A percentile compares a stretch with the other conserved stretches of the same genome.
These are phyloP conservation scores for Phoma sp. DNA, from an alignment of 2,329 filamentous ascomycete genomes.

Conservation along the genomic window DNA sequence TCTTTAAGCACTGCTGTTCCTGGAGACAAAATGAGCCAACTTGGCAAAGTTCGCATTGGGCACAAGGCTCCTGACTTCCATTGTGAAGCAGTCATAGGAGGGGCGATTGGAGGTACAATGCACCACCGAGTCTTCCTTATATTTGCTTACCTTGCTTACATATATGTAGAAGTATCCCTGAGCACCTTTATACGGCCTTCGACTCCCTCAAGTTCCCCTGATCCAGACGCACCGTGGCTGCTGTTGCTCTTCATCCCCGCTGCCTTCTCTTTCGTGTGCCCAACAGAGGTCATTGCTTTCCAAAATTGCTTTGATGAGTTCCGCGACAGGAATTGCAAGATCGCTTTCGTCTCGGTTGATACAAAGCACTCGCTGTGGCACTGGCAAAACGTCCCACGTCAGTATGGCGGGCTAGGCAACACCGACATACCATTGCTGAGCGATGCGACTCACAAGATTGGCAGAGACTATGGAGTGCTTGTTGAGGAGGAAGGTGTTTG, in stretches of 20 bases:
- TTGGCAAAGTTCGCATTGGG: slow-evolving; percentile 34
- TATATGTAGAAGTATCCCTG: slow-evolving; percentile 29
- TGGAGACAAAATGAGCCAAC: slow-evolving; percentile 23
- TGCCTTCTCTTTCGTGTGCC: slow-evolving; percentile 42
- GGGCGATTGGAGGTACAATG: slow-evolving; percentile 27
- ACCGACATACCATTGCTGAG: slow-evolving; percentile 37
- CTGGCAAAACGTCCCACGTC: slow-evolving; percentile 38
- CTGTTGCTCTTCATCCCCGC: slow-evolving; percentile 41
- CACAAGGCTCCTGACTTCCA: slow-evolving; percentile 36
- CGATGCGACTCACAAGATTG: slow-evolving; percentile 37
- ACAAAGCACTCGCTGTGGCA: slow-evolving; percentile 39
- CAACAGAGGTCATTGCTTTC: slow-evolving; percentile 40
- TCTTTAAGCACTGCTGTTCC: background rate
- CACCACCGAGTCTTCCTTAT: too few species aligned
- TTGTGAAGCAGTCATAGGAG: slow-evolving; percentile 35
- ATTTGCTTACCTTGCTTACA: slow-evolving; percentile 3
- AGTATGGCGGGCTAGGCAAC: slow-evolving; percentile 37
- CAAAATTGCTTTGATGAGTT: slow-evolving; percentile 39
- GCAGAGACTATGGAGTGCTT: slow-evolving; percentile 37
- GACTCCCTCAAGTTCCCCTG: slow-evolving; percentile 1
- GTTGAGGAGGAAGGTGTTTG: slow-evolving; percentile 39
- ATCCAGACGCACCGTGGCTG: slow-evolving; percentile 29
- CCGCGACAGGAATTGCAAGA: slow-evolving; percentile 30
- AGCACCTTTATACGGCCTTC: slow-evolving; percentile 30
- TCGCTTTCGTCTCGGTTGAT: slow-evolving; percentile 40